Percentiles rank a stretch among this genome's conserved stretches.
phyloP scores from a whole-genome alignment of 2,329 filamentous ascomycete genomes.

The Mycogone perniciosa region DNA sequence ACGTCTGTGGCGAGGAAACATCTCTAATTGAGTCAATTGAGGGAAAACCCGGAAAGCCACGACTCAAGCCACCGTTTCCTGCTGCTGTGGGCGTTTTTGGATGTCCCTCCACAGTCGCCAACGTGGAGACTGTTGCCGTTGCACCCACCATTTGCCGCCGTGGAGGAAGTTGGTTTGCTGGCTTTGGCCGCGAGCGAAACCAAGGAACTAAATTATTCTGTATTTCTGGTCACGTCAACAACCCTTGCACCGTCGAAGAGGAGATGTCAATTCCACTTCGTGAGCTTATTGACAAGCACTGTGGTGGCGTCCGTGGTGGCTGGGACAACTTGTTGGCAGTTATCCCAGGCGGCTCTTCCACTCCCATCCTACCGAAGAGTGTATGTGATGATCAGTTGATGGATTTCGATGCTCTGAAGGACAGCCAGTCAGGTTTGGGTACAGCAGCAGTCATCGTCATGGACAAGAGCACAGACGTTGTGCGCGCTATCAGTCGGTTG shows the following conservation, averaged over 20 bases:
- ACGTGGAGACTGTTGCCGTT: conserved; percentile 95
- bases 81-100: conserved; percentile 96
- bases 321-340: conserved; percentile 97
- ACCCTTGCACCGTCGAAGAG: conserved; percentile 95
- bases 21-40: conserved; percentile 97
- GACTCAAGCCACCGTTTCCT: conserved; percentile 97
- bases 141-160: conserved; percentile 92
- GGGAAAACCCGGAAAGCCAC: conserved; percentile 97
- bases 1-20: conserved; percentile 97
- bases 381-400: conserved; percentile 94
- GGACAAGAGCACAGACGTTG: conserved; percentile 96
- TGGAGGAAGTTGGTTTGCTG: conserved; percentile 86
- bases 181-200: conserved; percentile 93
- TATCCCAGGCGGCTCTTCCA: conserved; percentile 95
- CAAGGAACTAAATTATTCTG: conserved; percentile 96
- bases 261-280: conserved; percentile 97
- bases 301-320: conserved; percentile 88
- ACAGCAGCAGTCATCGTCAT: conserved; percentile 98
- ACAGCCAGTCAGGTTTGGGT: conserved; percentile 92
- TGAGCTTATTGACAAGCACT: conserved; percentile 97
- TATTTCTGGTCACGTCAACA: conserved; percentile 98
- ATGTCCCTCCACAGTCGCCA: conserved; percentile 95
- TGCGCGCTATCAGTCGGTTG: conserved; percentile 86
- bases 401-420: conserved; percentile 98
- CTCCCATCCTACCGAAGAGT: conserved; percentile 83